Evolutionary conservation across 2,329 filamentous ascomycete species (phyloP).

Genomic region (Akanthomyces muscarius): DNA sequence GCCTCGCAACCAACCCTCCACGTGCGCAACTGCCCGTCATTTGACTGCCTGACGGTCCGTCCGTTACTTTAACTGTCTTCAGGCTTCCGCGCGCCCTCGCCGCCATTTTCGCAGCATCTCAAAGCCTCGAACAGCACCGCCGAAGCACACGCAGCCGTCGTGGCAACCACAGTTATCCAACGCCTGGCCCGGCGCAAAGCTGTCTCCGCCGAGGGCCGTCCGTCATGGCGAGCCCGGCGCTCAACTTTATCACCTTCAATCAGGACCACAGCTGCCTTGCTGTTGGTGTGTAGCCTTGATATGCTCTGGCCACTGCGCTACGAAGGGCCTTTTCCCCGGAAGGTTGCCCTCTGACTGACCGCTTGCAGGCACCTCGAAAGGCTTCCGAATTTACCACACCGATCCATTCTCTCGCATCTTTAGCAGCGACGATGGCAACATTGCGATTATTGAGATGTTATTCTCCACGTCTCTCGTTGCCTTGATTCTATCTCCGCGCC

Average conservation of each 20-base stretch:
- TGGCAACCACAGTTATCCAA: neutral
- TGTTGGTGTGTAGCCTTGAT: constrained; percentile 60
- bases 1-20: constrained; percentile 9
- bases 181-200: neutral
- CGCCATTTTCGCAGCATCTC: neutral
- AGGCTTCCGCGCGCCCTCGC: neutral
- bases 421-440: constrained; percentile 90
- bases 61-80: neutral
- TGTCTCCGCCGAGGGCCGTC: constrained; percentile 16
- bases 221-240: constrained; percentile 63
- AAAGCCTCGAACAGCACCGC: constrained; percentile 6
- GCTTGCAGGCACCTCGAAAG: constrained; percentile 73
- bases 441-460: constrained; percentile 96
- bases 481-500: constrained; percentile 83
- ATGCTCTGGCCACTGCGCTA: neutral
- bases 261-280: constrained; percentile 97
- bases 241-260: constrained; percentile 99
- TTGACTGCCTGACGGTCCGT: neutral
- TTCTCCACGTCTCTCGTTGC: constrained; percentile 97
- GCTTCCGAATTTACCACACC: constrained; percentile 94
- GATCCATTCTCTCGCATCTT: constrained; percentile 95
- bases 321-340: neutral
- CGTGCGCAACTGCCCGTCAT: constrained; percentile 11
- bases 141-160: constrained; percentile 4
- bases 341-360: neutral